Conservation (phyloP, 176 grass and related monocot species). For the Avena insularis region DNA sequence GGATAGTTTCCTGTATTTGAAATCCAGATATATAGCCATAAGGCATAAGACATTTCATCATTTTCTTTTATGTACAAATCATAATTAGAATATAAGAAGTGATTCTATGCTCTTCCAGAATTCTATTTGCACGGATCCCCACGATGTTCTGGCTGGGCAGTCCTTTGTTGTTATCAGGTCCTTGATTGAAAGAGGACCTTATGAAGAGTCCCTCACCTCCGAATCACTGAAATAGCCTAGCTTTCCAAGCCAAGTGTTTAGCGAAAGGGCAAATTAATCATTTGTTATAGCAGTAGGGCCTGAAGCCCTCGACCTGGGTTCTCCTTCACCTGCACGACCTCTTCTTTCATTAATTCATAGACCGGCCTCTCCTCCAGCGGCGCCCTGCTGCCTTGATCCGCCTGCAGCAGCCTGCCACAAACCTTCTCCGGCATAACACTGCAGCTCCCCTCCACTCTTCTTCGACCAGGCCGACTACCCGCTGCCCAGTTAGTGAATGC, state of each 20-base stretch:
- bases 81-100: constrained; percentile 3
- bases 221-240: too few relatives aligned
- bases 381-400: background rate
- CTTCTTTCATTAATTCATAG: background rate
- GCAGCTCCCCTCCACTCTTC: background rate
- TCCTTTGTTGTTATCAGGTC: too few relatives aligned
- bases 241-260: background rate
- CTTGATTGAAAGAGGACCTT: background rate
- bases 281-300: background rate
- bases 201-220: background rate
- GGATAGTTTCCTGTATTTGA: background rate
- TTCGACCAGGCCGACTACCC: background rate
- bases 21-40: background rate
- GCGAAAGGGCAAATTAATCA: background rate
- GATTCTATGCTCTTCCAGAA: constrained; percentile 1
- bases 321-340: background rate
- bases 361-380: background rate
- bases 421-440: background rate
- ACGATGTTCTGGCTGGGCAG: too few relatives aligned
- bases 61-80: constrained; percentile 1
- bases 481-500: background rate
- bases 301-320: background rate
- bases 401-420: background rate
- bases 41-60: background rate
- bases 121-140: background rate